Evolutionary conservation across 169 alveolate genomes (phyloP), one percentile per base, ranked within the genome.

Genomic region (Prorocentrum cordatum): DNA sequence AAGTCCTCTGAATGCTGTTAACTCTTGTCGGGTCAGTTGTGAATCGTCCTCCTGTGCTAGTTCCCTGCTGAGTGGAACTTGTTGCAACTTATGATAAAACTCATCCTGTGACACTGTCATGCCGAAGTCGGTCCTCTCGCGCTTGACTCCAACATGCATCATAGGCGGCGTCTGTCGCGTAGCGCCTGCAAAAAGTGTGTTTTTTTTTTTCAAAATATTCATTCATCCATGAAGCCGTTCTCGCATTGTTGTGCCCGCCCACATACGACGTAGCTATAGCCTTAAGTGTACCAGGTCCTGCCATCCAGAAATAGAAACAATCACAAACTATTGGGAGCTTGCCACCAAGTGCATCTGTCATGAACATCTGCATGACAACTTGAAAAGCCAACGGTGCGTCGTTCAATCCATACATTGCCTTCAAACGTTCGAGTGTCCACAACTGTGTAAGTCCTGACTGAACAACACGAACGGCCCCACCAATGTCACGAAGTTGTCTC

Each of bases 371-470:
- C 38, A 66, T 1, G 38, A 22, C 6, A 42, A 27, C 59, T 67
- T 54, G 59, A 54, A n/a, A 67, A 1, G 59, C 59, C 31, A 36
- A 26, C 3, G 79, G 79, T 6, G 79, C 83, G 32, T 71, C 83
- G 24, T 22, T 27, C 83, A 71, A 39, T n/a, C 83, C 83, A 20
- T 71, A 71, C 31, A 71, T 29, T 1, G 83, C 45, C 82, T 71
- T 71, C 42, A 32, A 3, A 58, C 58, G 14, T 10, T 35, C 18
- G 35, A 67, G 32, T n/a, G n/a, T n/a, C n/a, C n/a, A n/a, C n/a
- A n/a, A 18, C n/a, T 58, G 6, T 7, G 35, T 14, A 18, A 26
- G 14, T 67, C 33, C 27, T n/a, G 33, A 1, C 5, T 16, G 29
- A 10, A 1, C 58, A 16, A 31, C 7, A 31, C 26, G 31, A 4